phyloP scores from a whole-genome alignment of 2,329 filamentous ascomycete species.

The Magnaporthiopsis rhizophila region DNA sequence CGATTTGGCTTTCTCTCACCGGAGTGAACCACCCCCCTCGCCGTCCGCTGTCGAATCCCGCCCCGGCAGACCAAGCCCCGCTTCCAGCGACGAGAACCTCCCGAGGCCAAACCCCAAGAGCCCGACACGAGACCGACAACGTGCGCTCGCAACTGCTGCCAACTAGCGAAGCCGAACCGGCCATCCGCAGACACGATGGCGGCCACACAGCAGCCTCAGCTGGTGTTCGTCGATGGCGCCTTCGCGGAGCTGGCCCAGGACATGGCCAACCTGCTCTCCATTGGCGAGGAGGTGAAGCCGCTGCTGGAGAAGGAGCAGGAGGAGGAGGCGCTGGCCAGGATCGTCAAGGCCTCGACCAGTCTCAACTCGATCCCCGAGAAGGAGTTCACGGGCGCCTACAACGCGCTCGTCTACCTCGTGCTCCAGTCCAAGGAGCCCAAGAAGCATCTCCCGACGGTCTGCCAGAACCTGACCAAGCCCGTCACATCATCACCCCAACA shows the following conservation, averaged over 20 bases:
- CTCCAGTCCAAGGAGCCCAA: conserved; percentile 77
- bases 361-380: conserved; percentile 88
- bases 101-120: neutral
- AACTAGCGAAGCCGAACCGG: neutral
- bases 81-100: neutral
- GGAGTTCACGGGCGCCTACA: conserved; percentile 93
- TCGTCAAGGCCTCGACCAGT: conserved; percentile 69
- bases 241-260: conserved; percentile 91
- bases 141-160: neutral
- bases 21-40: neutral
- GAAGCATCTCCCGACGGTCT: conserved; percentile 80
- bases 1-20: neutral
- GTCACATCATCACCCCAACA: conserved; percentile 79
- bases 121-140: neutral
- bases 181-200: conserved; percentile 8
- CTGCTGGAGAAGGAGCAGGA: conserved; percentile 67
- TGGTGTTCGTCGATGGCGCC: conserved; percentile 77
- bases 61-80: neutral
- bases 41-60: neutral
- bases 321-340: conserved; percentile 82
- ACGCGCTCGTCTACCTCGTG: conserved; percentile 90
- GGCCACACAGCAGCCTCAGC: conserved; percentile 37
- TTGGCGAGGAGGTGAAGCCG: conserved; percentile 68
- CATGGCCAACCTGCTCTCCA: conserved; percentile 89
- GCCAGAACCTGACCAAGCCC: conserved; percentile 81